Conservation (phyloP, 306 rosid genomes). For the Inga oerstediana region DNA sequence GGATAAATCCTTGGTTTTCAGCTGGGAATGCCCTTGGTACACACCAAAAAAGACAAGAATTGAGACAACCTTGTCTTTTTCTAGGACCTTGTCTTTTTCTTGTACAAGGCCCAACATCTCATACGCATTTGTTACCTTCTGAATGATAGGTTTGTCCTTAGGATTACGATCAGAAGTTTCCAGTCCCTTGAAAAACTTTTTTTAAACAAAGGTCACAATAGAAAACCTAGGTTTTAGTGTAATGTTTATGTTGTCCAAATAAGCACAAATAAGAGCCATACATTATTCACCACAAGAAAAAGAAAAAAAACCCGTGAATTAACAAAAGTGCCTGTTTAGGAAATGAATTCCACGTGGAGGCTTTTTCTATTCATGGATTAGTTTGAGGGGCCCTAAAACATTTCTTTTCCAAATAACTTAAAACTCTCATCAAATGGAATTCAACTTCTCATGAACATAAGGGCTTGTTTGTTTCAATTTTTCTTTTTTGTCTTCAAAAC, state of each 20-base stretch:
- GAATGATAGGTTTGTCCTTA: slow-evolving; percentile 70
- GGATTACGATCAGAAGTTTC: slow-evolving; percentile 93
- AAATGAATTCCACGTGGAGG: slow-evolving; percentile 20
- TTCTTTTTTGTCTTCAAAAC: too few relatives aligned
- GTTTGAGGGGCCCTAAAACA: slow-evolving; percentile 2
- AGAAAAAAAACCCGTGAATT: not conserved
- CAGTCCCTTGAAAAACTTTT: slow-evolving; percentile 81
- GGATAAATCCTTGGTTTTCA: not conserved
- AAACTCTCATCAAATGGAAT: not conserved
- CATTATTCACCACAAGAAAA: not conserved
- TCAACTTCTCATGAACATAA: slow-evolving; percentile 15
- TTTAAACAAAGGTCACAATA: slow-evolving; percentile 27
- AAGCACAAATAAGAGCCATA: not conserved
- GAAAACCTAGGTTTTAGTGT: slow-evolving; percentile 33
- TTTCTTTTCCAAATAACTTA: not conserved
- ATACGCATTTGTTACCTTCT: slow-evolving; percentile 78
- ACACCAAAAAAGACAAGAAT: not conserved
- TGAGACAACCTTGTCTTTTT: too few relatives aligned
- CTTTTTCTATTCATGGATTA: too few relatives aligned
- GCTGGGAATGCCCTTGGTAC: not conserved
- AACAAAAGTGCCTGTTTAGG: not conserved
- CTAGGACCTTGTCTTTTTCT: slow-evolving; percentile 69
- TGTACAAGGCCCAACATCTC: slow-evolving; percentile 67
- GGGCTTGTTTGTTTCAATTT: too few relatives aligned
- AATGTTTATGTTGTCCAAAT: not conserved